phyloP scores from a whole-genome alignment of 148 eudicot species.

The Chenopodium album region DNA sequence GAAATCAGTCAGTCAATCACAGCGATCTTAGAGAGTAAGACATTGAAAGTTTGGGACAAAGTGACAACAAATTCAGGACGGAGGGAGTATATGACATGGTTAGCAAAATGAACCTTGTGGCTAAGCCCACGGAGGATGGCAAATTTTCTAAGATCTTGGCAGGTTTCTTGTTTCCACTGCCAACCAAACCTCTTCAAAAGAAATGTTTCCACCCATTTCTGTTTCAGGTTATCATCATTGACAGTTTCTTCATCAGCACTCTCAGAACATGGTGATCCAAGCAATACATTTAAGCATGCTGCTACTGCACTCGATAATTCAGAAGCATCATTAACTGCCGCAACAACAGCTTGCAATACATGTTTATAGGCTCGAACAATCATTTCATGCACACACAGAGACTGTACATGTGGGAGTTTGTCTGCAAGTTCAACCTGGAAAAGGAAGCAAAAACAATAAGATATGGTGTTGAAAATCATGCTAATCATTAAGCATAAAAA shows the following conservation, averaged over 20 bases:
- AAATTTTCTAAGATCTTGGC: conserved; percentile 66
- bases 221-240: conserved; percentile 58
- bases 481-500: background rate
- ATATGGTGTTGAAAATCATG: background rate
- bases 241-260: conserved; percentile 42
- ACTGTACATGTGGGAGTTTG: conserved; percentile 94
- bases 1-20: background rate
- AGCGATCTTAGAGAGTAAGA: background rate
- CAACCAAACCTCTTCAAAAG: conserved; percentile 77
- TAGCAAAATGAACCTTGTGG: conserved; percentile 61
- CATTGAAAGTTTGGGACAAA: background rate
- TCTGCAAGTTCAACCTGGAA: conserved; percentile 89
- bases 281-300: conserved; percentile 79
- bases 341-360: conserved; percentile 74
- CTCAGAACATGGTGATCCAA: conserved; percentile 54
- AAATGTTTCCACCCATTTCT: conserved; percentile 82
- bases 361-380: conserved; percentile 91
- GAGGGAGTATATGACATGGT: background rate
- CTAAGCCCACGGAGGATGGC: conserved; percentile 94
- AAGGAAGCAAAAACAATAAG: conserved; percentile 7
- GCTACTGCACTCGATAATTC: conserved; percentile 67
- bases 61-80: background rate
- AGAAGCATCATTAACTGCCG: conserved; percentile 54
- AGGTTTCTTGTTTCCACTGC: conserved; percentile 66
- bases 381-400: conserved; percentile 90